Evolutionary conservation across 768 basidiomycete species (phyloP).

Genomic region (Tricholoma terreum): DNA sequence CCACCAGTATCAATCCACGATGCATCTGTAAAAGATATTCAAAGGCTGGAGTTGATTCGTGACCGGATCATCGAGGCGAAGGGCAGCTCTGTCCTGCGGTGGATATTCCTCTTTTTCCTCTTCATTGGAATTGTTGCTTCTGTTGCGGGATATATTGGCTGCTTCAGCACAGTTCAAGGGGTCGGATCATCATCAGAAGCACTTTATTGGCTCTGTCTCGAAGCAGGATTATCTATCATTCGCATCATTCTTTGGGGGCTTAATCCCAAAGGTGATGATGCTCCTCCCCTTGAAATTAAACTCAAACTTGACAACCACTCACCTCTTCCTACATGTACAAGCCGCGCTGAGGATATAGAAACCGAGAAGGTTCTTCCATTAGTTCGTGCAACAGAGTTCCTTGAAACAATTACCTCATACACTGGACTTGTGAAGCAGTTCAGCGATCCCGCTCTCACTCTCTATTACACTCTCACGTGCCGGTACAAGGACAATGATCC

Average conservation of each 20-base stretch:
- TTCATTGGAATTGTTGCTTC: slow-evolving; percentile 1
- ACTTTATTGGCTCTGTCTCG: slow-evolving; percentile 11
- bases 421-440: slow-evolving; percentile 7
- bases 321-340: neutral
- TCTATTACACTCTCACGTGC: slow-evolving; percentile 9
- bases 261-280: slow-evolving; percentile 9
- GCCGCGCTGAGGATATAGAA: neutral
- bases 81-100: neutral
- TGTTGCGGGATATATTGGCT: slow-evolving; percentile 14
- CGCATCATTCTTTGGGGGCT: slow-evolving; percentile 13
- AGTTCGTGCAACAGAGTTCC: slow-evolving; percentile 7
- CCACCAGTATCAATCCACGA: too few species aligned
- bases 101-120: neutral
- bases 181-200: neutral
- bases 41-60: neutral
- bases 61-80: neutral
- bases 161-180: slow-evolving; percentile 12
- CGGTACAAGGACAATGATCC: too few species aligned
- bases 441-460: slow-evolving; percentile 1
- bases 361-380: neutral
- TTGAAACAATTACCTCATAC: slow-evolving; percentile 9
- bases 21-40: too few species aligned
- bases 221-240: slow-evolving; percentile 8
- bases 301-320: neutral
- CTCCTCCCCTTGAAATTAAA: neutral